Base-by-base conservation (phyloP, 805 yeast species). In the Candida endomychidarum region DNA sequence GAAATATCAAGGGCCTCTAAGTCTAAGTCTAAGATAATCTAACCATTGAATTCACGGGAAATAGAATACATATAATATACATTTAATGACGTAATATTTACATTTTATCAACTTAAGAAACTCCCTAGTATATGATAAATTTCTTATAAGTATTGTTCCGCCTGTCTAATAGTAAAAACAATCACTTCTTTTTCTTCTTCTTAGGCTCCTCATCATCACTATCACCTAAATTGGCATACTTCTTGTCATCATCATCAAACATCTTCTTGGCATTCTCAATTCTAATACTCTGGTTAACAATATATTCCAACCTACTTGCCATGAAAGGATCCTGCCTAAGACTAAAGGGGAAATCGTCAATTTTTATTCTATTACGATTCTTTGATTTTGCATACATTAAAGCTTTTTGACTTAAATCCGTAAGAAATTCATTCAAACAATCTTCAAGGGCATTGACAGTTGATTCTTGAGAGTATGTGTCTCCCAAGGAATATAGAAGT, bases 271-370 rank as follows among this genome's bases (percentile, higher is more conserved):
- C 73, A 40, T 54, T 54, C 36, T 59, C 68, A 41, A 69, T 68
- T 40, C 52, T 56, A 25, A 58, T 54, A 38, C 62, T 61, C 46
- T 59, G 71, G 37, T 67, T 68, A 21, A 63, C 52, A 39, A 68
- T 68, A 44, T 67, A 67, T 43, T 64, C 60, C 50, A 66, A 52
- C 38, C 75, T 50, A 32, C 72, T 64, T 38, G 69, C 52, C 47
- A 67, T 69, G 49, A 57, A 54, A 3, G 75, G 74, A 37, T 69
- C 75, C 42, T 68, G 60, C 10, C 68, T 52, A 27, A 69, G 51
- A 7, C 65, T 65, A 51, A 67, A 64, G 17, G 67, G 70, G 40
- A 69, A 55, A 49, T 69, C 75, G 41, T 68, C 70, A 42, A 67
- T 56, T 44, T 68, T 69, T 19, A 69, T 59, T 40, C 74, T 45